phyloP scores from a whole-genome alignment of 495 filamentous ascomycete species.

The Penicillium bovifimosum region DNA sequence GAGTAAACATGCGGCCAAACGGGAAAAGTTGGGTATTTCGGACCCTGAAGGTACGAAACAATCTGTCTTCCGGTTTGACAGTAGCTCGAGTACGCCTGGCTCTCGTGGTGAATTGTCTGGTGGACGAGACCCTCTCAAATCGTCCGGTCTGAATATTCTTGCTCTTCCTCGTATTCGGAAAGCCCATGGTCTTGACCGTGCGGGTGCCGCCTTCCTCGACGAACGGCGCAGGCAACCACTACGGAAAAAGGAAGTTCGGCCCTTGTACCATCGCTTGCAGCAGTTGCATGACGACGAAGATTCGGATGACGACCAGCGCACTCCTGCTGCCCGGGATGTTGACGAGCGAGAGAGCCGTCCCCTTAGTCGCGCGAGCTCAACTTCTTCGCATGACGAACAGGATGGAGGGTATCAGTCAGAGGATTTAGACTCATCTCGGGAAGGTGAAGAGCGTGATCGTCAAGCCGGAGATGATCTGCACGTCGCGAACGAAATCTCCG shows the following conservation, averaged over 20 bases:
- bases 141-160: conserved; percentile 52
- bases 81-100: conserved; percentile 59
- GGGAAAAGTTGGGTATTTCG: conserved; percentile 69
- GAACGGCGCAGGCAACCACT: conserved; percentile 60
- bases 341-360: conserved; percentile 81
- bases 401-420: conserved; percentile 49
- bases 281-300: conserved; percentile 54
- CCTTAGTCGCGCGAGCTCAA: conserved; percentile 68
- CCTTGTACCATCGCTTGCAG: conserved; percentile 53
- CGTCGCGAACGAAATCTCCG: conserved; percentile 4
- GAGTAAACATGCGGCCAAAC: conserved; percentile 64
- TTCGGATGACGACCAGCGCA: conserved; percentile 54
- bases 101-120: conserved; percentile 43
- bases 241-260: conserved; percentile 48
- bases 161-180: conserved; percentile 70
- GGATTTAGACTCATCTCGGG: conserved; percentile 11
- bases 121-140: conserved; percentile 27
- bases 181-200: conserved; percentile 51
- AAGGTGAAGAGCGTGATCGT: neutral
- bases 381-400: conserved; percentile 58
- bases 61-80: conserved; percentile 47
- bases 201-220: conserved; percentile 68
- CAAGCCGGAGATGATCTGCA: neutral
- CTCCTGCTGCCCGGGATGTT: conserved; percentile 61
- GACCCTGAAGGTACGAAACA: conserved; percentile 56